Conservation (phyloP, 225 moss, liverwort and hornwort genomes). For the Polytrichum commune region DNA sequence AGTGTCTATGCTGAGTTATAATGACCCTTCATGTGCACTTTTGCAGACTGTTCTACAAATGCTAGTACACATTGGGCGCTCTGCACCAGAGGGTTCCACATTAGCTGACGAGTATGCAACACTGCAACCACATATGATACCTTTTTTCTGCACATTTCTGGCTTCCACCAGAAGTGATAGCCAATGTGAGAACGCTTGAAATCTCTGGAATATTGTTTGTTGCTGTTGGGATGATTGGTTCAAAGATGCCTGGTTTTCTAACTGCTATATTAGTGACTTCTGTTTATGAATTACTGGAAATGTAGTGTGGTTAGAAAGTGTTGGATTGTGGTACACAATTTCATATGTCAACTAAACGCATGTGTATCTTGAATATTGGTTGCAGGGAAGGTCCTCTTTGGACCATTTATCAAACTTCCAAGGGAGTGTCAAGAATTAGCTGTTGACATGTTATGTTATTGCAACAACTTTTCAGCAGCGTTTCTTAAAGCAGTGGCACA, state of each 20-base stretch:
- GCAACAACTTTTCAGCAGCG: constrained; percentile 59
- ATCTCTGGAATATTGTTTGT: neutral
- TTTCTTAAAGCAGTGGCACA: constrained; percentile 78
- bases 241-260: neutral
- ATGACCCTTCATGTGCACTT: constrained; percentile 4
- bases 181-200: constrained; percentile 14
- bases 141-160: constrained; percentile 86
- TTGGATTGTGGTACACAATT: neutral
- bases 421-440: constrained; percentile 76
- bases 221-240: neutral
- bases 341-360: too few relatives aligned
- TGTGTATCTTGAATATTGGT: neutral
- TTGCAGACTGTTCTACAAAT: constrained; percentile 90
- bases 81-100: constrained; percentile 66
- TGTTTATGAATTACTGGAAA: too few relatives aligned
- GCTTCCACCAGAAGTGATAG: constrained; percentile 43
- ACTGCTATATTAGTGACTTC: neutral
- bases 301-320: too few relatives aligned
- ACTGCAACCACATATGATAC: constrained; percentile 85
- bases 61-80: constrained; percentile 78
- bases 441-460: constrained; percentile 66
- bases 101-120: constrained; percentile 62
- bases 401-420: constrained; percentile 84
- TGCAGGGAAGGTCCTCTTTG: constrained; percentile 77
- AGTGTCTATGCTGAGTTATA: neutral